Base-by-base conservation (phyloP, 371 early-diverging fungal genomes). In the Mucor velutinosus region DNA sequence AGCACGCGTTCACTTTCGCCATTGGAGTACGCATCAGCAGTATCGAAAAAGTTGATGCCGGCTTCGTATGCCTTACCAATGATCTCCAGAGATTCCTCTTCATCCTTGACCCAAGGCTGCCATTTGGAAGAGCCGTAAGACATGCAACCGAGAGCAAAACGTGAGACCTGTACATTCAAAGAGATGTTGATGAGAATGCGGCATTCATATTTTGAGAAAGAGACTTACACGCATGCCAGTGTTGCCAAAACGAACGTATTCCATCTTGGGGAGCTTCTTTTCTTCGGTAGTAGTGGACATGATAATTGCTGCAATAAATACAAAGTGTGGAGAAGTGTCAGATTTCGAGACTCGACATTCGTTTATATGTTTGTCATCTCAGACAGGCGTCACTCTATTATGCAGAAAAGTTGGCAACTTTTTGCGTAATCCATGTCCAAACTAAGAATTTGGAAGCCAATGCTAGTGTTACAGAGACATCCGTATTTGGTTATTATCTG, bases 41-140 rank as follows among this genome's bases (percentile, higher is more conserved):
- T 76, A 49, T 71, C 76, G 21, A 71, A 78, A 37, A 76, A 80
- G 47, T 80, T 76, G 63, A 83, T 80, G n/a, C 84, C 84, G 8
- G 74, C 73, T 19, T 81, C 78, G 53, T 70, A 84, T 1, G 85
- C 83, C 30, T 69, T 61, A 14, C 72, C 70, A 47, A 84, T 79
- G 17, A 84, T 15, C 17, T 71, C 69, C 4, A 82, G 45, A 7
- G 76, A 67, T 29, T 80, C 78, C 39, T 69, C 77, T 47, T 73
- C 74, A 32, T 80, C 76, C 19, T 80, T 70, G 6, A 74, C 58
- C 68, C 68, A 71, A 15, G 47, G 8, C 39, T 57, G 64, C 67
- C 67, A 71, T 43, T 65, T 60, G 10, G 72, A 64, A 39, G 51
- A 57, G 8, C 72, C 75, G 37, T 66, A 83, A 19, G 73, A 61